Evolutionary conservation across 176 grass and related monocot species (phyloP), one percentile per base, ranked within the genome.

Genomic region (Ensete ventricosum): DNA sequence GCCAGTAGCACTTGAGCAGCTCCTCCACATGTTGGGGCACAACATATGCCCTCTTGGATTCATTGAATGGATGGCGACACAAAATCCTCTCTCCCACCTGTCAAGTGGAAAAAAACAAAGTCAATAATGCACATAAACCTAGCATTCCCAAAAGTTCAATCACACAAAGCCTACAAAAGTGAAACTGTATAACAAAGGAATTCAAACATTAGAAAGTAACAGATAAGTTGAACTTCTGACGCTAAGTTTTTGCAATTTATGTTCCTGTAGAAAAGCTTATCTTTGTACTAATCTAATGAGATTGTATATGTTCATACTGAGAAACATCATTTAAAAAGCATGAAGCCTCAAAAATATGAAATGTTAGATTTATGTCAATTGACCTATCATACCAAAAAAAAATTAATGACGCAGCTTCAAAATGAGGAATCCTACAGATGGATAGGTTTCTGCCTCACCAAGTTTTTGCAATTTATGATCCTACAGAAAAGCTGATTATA

Each of bases 1-100:
- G 84, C 88, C 88, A 98, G 75, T 91, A 98, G 78, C 94, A 98
- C 80, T 83, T 93, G 9, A 98, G 29, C 19, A 98, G 77, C 27
- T 98, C 90, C 83, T 98, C 94, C 49, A 98, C 86, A 65, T 87
- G 73, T 71, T 93, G 94, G 2, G 94, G 94, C 65, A 93, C 90
- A 13, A 98, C 94, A 54, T 93, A 85, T 29, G 94, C 94, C 70
- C 90, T 98, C 76, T 98, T 98, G 23, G 94, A 91, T 85, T 98
- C 94, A 34, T 23, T 91, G 80, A 98, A 98, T 55, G 94, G 94
- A 63, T 98, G 94, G 62, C 94, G 87, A n/a, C 94, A 98, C 57
- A 98, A 80, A 25, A 98, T 84, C 51, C 94, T 98, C 81, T 98
- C 90, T 72, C 94, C 86, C 65, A 89, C 81, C 94, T 93, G 79